Evolutionary conservation across 2,329 filamentous ascomycete genomes (phyloP).

Genomic region (Pestalotiopsis sp.): DNA sequence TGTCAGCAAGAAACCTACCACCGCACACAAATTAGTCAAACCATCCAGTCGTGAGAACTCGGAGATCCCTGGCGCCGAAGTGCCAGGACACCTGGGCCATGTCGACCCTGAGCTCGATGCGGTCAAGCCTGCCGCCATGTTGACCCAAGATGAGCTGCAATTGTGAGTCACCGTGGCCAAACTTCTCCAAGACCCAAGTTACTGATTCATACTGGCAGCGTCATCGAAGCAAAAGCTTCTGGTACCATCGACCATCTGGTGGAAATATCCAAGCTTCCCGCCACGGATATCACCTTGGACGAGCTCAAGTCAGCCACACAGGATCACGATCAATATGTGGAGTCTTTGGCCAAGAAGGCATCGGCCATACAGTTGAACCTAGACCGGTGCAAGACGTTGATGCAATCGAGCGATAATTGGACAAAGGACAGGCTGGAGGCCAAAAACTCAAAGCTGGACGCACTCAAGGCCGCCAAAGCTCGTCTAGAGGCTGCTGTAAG

Average conservation of each 20-base stretch:
- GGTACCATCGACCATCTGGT: background rate
- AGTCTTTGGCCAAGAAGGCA: background rate
- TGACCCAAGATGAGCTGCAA: constrained; percentile 10
- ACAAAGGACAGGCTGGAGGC: background rate
- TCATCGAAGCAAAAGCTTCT: background rate
- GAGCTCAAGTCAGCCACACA: background rate
- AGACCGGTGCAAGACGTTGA: background rate
- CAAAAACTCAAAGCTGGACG: background rate
- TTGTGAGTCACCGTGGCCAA: constrained; percentile 5
- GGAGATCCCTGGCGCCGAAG: background rate
- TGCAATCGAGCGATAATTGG: background rate
- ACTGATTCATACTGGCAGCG: background rate
- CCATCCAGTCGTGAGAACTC: background rate
- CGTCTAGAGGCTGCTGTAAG: background rate
- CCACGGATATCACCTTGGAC: background rate
- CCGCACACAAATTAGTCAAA: background rate
- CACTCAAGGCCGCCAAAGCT: background rate
- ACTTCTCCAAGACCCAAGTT: background rate
- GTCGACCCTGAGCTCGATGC: background rate
- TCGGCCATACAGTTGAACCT: background rate
- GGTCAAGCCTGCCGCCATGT: background rate
- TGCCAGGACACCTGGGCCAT: background rate
- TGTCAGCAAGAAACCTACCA: background rate
- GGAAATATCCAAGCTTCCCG: background rate
- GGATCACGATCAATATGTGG: background rate